Base-by-base conservation (phyloP, 2,329 filamentous ascomycete species). In the Lecanicillium sp. region DNA sequence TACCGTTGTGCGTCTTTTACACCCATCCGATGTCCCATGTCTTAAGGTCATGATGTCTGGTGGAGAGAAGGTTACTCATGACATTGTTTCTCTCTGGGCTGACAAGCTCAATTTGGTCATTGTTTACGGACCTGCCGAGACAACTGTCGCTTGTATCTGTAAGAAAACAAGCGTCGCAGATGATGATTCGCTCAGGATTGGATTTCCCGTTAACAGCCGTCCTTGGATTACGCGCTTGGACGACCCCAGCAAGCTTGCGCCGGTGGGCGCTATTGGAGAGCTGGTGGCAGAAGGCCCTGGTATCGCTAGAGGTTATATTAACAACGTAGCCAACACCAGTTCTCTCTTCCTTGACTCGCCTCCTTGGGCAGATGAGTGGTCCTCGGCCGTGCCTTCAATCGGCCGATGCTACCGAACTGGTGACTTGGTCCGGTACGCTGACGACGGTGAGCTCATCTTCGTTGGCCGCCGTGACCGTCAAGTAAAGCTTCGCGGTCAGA, bases 401-500 rank as follows among this genome's bases (percentile, higher is more conserved):
- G n/a, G n/a, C n/a, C n/a, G n/a, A n/a, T n/a, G n/a, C n/a, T 40
- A 75, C 54, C 70, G 69, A 49, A 75, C 74, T 2, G 74, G 74
- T 4, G 74, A 78, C 53, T 59, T 77, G 2, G 74, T 63, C 2
- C 54, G 55, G 26, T 73, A 73, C 32, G 60, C 68, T 30, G 55
- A 58, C 0, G 66, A 75, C 32, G 69, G 71, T 0, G 58, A 58
- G 5, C 54, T 78, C 6, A 56, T 63, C 0, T 76, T 69, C 33
- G 50, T 77, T 15, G 74, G 75, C n/a, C 67, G 79, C 12, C 79
- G 78, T 51, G 79, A 83, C 52, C 69, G 69, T 0, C 79, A 83
- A 56, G 69, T 82, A 37, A 83, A 83, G 57, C 61, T 83, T 6
- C 70, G 73, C 11, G 83, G 82, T 14, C 80, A 74, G 50, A 62